Evolutionary conservation across 2,329 filamentous ascomycete species (phyloP).

Genomic region (Aspergillus arachidicola): DNA sequence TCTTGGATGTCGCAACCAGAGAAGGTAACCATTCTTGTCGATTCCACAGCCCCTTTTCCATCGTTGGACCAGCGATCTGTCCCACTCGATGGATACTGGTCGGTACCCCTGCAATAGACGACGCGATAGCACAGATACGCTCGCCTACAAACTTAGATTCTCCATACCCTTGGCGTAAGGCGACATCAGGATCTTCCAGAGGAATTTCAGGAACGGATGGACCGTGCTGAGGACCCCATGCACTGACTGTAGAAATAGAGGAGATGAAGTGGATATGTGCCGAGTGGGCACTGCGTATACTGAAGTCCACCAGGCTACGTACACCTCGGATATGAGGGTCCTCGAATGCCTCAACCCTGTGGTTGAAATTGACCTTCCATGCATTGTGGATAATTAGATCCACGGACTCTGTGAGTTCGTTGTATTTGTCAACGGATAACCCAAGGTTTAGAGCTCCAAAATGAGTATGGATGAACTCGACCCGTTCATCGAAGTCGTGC

Average conservation of each 20-base stretch:
- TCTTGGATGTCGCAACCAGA: constrained; percentile 55
- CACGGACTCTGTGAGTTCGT: constrained; percentile 13
- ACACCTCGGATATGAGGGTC: constrained; percentile 29
- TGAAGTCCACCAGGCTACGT: constrained; percentile 29
- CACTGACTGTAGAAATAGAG: constrained; percentile 31
- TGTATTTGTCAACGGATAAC: constrained; percentile 17
- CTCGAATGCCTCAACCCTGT: constrained; percentile 26
- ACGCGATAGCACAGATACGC: constrained; percentile 44
- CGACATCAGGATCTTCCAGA: not conserved
- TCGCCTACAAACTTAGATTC: constrained; percentile 45
- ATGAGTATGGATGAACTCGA: constrained; percentile 32
- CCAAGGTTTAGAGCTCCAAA: constrained; percentile 23
- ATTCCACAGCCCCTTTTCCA: constrained; percentile 56
- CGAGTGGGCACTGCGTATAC: not conserved
- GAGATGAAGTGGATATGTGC: constrained; percentile 20
- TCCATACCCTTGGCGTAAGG: constrained; percentile 30
- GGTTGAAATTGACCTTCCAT: constrained; percentile 38
- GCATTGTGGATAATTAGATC: constrained; percentile 34
- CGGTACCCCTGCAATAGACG: constrained; percentile 22
- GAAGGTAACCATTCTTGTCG: constrained; percentile 48
- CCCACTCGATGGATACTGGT: constrained; percentile 34
- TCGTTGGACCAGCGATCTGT: constrained; percentile 36
- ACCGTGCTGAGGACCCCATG: constrained; percentile 12
- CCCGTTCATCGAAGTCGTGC: not conserved
- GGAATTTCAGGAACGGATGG: constrained; percentile 28